Conservation (phyloP, 345 rosid genomes). For the Lepidium africanum region DNA sequence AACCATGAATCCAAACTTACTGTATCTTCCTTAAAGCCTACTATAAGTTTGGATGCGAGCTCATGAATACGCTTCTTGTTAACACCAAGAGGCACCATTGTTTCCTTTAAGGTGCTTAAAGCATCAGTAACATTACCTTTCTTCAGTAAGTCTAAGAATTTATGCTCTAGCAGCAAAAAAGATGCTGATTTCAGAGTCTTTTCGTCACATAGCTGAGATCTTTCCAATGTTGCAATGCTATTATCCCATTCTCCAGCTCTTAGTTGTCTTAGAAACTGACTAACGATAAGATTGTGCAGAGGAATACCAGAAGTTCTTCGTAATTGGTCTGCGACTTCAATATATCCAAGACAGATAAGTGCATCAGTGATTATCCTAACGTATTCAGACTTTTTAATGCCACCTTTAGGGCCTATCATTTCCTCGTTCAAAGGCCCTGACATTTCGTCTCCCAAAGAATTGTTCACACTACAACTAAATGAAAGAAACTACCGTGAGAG, state of each 20-base stretch:
- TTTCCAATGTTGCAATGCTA: conserved; percentile 31
- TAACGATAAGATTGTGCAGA: conserved; percentile 23
- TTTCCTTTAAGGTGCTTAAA: conserved; percentile 33
- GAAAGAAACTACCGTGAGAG: no score
- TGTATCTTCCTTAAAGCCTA: conserved; percentile 2
- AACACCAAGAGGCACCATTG: conserved; percentile 41
- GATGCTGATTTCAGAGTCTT: conserved; percentile 5
- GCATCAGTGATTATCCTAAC: conserved; percentile 41
- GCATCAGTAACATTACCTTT: conserved; percentile 26
- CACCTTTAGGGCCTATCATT: conserved; percentile 33
- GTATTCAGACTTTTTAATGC: conserved; percentile 42
- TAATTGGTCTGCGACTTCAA: conserved; percentile 26
- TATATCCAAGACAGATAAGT: conserved; percentile 51
- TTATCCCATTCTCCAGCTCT: conserved; percentile 44
- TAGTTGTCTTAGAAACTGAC: conserved; percentile 35
- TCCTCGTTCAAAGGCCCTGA: background rate
- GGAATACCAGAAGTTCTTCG: conserved; percentile 43
- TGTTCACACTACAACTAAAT: background rate
- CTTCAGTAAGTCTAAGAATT: conserved; percentile 34
- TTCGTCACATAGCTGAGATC: conserved; percentile 29
- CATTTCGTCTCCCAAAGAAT: conserved; percentile 37
- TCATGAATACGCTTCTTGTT: conserved; percentile 22
- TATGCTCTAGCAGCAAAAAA: conserved; percentile 46
- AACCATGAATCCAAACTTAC: conserved; percentile 6
- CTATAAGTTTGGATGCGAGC: conserved; percentile 34